A percentile compares a stretch with the other conserved stretches of the same genome.
Conservation (phyloP, 768 basidiomycete species). For the Boletellus ananas region DNA sequence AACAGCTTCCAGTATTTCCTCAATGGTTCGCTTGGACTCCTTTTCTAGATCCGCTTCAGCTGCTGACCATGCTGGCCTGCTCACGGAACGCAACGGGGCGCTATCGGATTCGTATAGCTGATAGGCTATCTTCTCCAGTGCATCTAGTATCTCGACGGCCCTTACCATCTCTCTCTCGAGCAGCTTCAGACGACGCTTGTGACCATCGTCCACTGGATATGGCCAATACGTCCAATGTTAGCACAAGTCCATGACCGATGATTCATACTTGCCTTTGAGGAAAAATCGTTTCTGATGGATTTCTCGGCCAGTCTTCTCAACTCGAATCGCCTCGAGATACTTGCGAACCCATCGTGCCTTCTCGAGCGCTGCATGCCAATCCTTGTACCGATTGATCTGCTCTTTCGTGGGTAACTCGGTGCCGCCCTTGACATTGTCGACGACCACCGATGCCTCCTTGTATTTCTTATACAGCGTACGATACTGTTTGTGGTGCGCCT, state of each 20-base stretch:
- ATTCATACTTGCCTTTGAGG: conserved; percentile 24
- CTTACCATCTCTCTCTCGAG: conserved; percentile 28
- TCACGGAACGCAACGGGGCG: conserved; percentile 2
- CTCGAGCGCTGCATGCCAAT: conserved; percentile 13
- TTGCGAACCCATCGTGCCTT: conserved; percentile 21
- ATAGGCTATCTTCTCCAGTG: conserved; percentile 17
- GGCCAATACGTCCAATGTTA: background rate
- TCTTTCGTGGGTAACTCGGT: conserved; percentile 16
- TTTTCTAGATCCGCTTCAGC: background rate
- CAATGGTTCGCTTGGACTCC: background rate
- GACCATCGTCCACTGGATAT: conserved; percentile 27
- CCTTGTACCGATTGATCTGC: conserved; percentile 10
- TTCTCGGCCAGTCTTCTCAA: conserved; percentile 29
- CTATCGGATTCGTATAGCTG: conserved; percentile 10
- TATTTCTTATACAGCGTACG: conserved; percentile 22
- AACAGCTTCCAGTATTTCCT: background rate
- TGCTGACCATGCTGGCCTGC: background rate
- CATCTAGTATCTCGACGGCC: conserved; percentile 18
- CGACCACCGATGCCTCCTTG: conserved; percentile 25
- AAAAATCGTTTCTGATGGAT: conserved; percentile 34
- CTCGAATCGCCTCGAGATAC: conserved; percentile 33
- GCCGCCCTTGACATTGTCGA: conserved; percentile 16
- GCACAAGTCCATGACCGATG: background rate
- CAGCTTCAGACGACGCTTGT: conserved; percentile 28
- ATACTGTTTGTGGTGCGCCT: conserved; percentile 26